Evolutionary conservation across 129 eudicot genomes (phyloP).

Genomic region (Cynara cardunculus): DNA sequence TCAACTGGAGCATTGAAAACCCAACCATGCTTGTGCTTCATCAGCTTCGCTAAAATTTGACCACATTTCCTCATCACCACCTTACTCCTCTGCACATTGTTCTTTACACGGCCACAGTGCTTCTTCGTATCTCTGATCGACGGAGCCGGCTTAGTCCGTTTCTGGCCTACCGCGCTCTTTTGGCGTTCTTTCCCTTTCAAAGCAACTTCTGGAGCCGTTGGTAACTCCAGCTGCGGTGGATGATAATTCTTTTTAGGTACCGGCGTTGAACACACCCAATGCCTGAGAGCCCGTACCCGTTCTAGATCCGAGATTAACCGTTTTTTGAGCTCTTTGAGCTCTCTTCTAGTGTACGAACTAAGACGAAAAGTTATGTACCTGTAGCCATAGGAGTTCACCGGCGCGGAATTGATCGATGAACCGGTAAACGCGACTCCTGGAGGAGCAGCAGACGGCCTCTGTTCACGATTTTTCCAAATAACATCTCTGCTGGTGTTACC

Average conservation of each 20-base stretch:
- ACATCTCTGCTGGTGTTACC: background rate
- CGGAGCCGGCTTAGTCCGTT: constrained; percentile 5
- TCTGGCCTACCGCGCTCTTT: background rate
- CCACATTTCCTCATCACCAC: constrained; percentile 41
- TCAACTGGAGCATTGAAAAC: constrained; percentile 57
- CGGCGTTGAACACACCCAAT: constrained; percentile 11
- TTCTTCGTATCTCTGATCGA: constrained; percentile 20
- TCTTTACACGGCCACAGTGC: constrained; percentile 16
- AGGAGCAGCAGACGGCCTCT: background rate
- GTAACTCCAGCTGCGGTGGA: background rate
- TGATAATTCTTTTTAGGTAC: constrained; percentile 1
- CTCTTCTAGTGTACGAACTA: constrained; percentile 37
- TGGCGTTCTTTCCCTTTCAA: background rate
- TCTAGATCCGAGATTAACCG: constrained; percentile 43
- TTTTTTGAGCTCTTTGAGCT: constrained; percentile 35
- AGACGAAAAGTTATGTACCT: constrained; percentile 38
- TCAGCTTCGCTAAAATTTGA: constrained; percentile 35
- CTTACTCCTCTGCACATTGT: constrained; percentile 14
- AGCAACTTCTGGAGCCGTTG: background rate
- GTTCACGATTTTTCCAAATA: constrained; percentile 5
- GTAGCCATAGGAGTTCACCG: constrained; percentile 8
- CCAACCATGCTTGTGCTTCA: constrained; percentile 48
- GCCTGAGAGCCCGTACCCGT: constrained; percentile 36
- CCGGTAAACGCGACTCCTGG: constrained; percentile 1
- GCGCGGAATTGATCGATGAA: constrained; percentile 1